Conservation (phyloP, 1,284 basidiomycete genomes). For the Sutorius eximius region DNA sequence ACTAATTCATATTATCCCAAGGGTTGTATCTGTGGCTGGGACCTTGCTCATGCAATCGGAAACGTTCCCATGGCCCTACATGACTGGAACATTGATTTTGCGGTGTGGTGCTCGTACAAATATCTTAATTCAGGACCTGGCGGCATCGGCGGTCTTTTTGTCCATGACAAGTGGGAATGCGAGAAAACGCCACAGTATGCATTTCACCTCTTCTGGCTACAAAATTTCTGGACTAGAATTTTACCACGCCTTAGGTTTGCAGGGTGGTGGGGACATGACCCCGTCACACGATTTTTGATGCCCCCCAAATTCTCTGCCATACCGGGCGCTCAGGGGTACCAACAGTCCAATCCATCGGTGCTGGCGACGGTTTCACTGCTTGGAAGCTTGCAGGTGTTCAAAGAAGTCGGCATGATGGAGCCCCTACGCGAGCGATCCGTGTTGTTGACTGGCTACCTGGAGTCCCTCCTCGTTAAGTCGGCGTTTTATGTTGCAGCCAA, state of each 20-base stretch:
- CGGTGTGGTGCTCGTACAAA: conserved; percentile 98
- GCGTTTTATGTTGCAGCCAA: conserved; percentile 57
- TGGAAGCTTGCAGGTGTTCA: conserved; percentile 80
- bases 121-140: conserved; percentile 97
- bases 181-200: conserved; percentile 57
- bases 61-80: conserved; percentile 91
- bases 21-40: conserved; percentile 94
- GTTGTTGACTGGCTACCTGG: conserved; percentile 71
- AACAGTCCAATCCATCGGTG: conserved; percentile 91
- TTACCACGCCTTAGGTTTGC: conserved; percentile 59
- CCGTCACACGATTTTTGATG: conserved; percentile 89
- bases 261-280: conserved; percentile 98
- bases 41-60: conserved; percentile 93
- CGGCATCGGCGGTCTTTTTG: conserved; percentile 89
- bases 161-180: conserved; percentile 81
- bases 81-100: conserved; percentile 95
- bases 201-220: conserved; percentile 15
- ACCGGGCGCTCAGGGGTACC: conserved; percentile 90
- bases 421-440: conserved; percentile 70
- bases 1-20: conserved; percentile 36
- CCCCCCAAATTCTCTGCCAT: conserved; percentile 80
- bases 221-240: conserved; percentile 6
- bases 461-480: conserved; percentile 60
- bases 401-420: conserved; percentile 72
- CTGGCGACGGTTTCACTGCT: conserved; percentile 78